Base-by-base conservation (phyloP, 768 basidiomycete genomes). In the Leccinellum albellum region DNA sequence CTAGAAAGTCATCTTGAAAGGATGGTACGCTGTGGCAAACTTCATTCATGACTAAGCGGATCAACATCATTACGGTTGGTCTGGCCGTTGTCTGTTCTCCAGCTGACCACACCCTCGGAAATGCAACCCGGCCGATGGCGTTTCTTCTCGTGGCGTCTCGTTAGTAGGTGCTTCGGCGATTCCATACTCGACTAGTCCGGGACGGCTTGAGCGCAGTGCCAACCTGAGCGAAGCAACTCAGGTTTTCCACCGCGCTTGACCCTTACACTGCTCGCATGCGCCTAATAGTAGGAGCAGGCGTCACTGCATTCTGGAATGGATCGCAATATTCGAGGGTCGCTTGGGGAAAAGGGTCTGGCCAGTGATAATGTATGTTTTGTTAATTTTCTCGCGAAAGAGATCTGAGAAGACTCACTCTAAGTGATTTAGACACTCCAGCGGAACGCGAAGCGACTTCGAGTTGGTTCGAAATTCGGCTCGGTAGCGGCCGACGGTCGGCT, bases 21-120 rank as follows among this genome's bases (percentile, higher is more conserved):
- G 23, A 24, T 46, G 44, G 44, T 24, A 10, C 15, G 50, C 23
- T 50, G 47, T 14, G 47, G 50, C 48, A 54, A 6, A 44, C 10
- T n/a, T 20, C 35, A 28, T 20, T 0, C 37, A 54, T 68, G 66
- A 69, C 67, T 69, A 67, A 68, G 67, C 62, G 33, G 21, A 50
- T 23, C 52, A 35, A 13, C 20, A 14, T 20, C 29, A 15, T 46
- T 20, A 44, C 42, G 13, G 20, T 42, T 42, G 32, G 32, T 35
- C 3, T 17, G 35, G 35, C 29, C 29, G 29, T 10, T 10, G 28
- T 31, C 29, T 31, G 29, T 51, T 56, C 5, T 55, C 53, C 52
- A 52, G 51, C 26, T 33, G n/a, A 33, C n/a, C 1, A 51, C 6
- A 32, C 54, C 29, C 40, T 24, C 28, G 26, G 46, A 47, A 40